Evolutionary conservation across 257 asterid species (phyloP), one percentile per base, ranked within the genome.

Genomic region (Primulina huaijiensis): DNA sequence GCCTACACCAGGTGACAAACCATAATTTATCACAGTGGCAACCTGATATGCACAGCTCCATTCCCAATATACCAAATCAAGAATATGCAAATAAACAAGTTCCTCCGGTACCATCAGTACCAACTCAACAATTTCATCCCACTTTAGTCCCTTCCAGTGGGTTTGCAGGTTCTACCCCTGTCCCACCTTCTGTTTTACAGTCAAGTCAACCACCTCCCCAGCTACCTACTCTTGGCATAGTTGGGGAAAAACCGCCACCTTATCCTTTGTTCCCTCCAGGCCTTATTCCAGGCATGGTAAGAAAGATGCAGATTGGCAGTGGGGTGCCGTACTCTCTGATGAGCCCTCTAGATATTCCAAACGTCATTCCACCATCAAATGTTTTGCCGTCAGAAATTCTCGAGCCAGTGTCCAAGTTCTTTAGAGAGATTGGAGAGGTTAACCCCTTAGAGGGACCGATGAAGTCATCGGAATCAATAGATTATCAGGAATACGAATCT

Each of bases 291-390:
- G 97, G 99, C 60, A 94, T 94, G 99, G 97, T 94, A 40, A 69
- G 97, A 50, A 94, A 94, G 75, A 91, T 94, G 99, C 99, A 91
- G 85, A 91, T 94, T 59, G 99, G 99, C 58, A 94, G 97, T 76
- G 99, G 99, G 62, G 99, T 94, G 38, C 99, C 99, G 34, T 94
- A 94, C 78, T 94, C 97, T 59, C 93, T 97, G 25, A 80, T 94
- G 86, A 90, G 97, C 88, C 97, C 97, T 70, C 84, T 94, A 55
- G 99, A 94, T 73, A 94, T 94, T 63, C 99, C 99, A 2, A 91
- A 96, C 0, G 83, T 78, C 37, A 88, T 94, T 70, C 99, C 99
- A 40, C 93, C 99, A 33, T 84, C 97, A n/a, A 88, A 77, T 21
- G 87, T 82, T 17, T 74, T 95, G 0, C 87, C 86, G 35, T 82